Conservation (phyloP, 495 filamentous ascomycete species). For the Podospora conica region DNA sequence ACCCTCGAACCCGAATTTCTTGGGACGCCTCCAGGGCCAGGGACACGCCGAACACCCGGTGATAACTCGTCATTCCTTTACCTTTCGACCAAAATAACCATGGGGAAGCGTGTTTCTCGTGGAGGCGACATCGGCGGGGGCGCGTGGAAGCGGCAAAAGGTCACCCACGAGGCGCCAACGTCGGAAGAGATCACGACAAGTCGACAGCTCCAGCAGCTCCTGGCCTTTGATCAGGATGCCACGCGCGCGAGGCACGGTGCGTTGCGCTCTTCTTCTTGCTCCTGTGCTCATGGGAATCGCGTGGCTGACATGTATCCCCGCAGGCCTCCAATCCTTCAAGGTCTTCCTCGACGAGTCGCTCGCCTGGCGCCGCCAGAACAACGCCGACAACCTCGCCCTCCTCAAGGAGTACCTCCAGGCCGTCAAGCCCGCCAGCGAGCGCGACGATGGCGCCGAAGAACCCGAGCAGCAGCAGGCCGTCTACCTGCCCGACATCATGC, state of each 20-base stretch:
- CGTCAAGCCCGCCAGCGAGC: slow-evolving; percentile 50
- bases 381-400: slow-evolving; percentile 33
- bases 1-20: slow-evolving; percentile 11
- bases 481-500: slow-evolving; percentile 67
- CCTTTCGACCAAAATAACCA: slow-evolving; percentile 11
- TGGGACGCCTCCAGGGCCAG: background rate
- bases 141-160: slow-evolving; percentile 28
- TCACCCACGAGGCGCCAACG: slow-evolving; percentile 43
- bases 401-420: slow-evolving; percentile 68
- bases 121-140: slow-evolving; percentile 25
- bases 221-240: slow-evolving; percentile 63
- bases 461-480: slow-evolving; percentile 40
- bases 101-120: slow-evolving; percentile 38
- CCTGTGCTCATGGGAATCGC: background rate
- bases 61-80: background rate
- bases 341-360: slow-evolving; percentile 62
- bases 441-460: slow-evolving; percentile 41
- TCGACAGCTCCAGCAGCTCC: slow-evolving; percentile 54
- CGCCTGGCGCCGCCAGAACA: slow-evolving; percentile 40
- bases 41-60: background rate
- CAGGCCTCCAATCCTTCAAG: slow-evolving; percentile 73
- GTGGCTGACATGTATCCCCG: background rate
- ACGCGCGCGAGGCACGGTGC: slow-evolving; percentile 58
- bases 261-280: slow-evolving; percentile 10
- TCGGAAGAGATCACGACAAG: slow-evolving; percentile 52